phyloP scores from a whole-genome alignment of 2,329 filamentous ascomycete species.

The Penicillium sp. region DNA sequence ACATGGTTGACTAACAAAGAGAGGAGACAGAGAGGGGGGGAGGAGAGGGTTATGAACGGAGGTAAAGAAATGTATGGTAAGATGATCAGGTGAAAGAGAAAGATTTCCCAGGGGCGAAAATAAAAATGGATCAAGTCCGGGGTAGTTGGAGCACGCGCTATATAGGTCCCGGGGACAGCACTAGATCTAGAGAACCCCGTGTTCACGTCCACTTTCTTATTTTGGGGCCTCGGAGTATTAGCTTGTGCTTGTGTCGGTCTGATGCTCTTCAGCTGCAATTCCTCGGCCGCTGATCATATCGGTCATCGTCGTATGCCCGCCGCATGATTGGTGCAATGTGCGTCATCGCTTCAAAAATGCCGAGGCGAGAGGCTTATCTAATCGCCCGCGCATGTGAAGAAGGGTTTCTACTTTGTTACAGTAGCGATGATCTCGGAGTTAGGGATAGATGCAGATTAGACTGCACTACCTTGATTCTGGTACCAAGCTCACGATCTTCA shows the following conservation, averaged over 20 bases:
- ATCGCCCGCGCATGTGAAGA: conserved; percentile 17
- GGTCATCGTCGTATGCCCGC: conserved; percentile 17
- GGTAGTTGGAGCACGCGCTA: conserved; percentile 24
- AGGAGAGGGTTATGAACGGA: neutral
- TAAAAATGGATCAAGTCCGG: conserved; percentile 18
- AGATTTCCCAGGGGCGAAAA: conserved; percentile 2
- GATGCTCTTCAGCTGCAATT: conserved; percentile 11
- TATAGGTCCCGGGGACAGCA: conserved; percentile 15
- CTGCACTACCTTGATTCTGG: neutral
- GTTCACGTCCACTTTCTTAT: neutral
- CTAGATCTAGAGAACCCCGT: conserved; percentile 10
- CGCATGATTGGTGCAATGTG: conserved; percentile 18
- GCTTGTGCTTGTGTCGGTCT: conserved; percentile 13
- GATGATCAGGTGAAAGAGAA: conserved; percentile 5
- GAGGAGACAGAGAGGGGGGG: neutral
- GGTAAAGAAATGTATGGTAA: conserved; percentile 7
- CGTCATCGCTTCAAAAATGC: conserved; percentile 20
- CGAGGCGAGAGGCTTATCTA: conserved; percentile 18
- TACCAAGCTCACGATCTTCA: neutral
- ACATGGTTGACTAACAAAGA: conserved; percentile 60
- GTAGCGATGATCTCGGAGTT: neutral
- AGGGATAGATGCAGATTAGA: neutral
- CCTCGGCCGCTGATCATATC: conserved; percentile 19
- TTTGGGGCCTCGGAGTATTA: conserved; percentile 20
- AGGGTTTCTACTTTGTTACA: neutral